Base-by-base conservation (phyloP, 306 rosid genomes). In the Lablab purpureus region DNA sequence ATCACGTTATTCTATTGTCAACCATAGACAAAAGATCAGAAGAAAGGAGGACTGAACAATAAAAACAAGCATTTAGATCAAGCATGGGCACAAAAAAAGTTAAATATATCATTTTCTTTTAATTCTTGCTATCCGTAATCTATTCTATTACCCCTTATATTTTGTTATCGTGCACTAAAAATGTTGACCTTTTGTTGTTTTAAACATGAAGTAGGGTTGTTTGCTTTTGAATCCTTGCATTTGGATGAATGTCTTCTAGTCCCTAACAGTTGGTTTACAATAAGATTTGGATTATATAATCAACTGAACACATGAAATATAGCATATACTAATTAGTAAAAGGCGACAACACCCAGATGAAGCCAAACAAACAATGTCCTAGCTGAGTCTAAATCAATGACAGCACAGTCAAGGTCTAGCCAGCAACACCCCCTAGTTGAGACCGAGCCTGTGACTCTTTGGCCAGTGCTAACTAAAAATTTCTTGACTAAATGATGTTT, bases 41-140 rank as follows among this genome's bases (percentile, higher is more conserved):
- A 23, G 7, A 4, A 81, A 67, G 71, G 14, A 82, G 46, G 56
- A 56, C 66, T 34, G 60, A 54, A 56, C 46, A 67, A 74, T 58
- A 36, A 67, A 68, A 67, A 23, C 22, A 40, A 71, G 23, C 25
- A 62, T 63, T 62, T 60, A 50, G 12, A 7, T 80, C 63, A 55
- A n/a, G 22, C 72, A 36, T 66, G 28, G 15, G n/a, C 7, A 27
- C 18, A 41, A 55, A 28, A 37, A 36, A 45, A 80, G 18, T 62
- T 36, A 18, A 49, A 67, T 78, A 14, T 40, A 12, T 17, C 14
- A 36, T 15, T 40, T 25, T n/a, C n/a, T 55, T 34, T 55, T 5
- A 6, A 4, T 68, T 56, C 76, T 27, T 55, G 14, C 25, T 58
- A 55, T 18, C 21, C 71, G 32, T 70, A 45, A 46, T 51, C 51